Evolutionary conservation across 768 basidiomycete species (phyloP), one percentile per base, ranked within the genome.

Genomic region (Tulasnella sp.): DNA sequence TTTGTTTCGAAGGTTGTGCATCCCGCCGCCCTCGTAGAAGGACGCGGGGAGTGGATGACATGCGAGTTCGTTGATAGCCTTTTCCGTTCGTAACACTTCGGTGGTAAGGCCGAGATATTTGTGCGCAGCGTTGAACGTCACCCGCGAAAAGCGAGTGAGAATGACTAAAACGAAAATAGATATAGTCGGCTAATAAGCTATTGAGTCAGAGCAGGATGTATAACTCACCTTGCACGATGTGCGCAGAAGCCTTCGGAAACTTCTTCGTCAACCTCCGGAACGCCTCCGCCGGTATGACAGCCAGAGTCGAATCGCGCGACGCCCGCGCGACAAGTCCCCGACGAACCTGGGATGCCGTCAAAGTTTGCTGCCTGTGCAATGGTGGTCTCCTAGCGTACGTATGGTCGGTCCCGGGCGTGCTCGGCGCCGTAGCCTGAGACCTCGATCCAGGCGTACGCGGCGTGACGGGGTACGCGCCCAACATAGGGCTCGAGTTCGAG

Each of bases 261-360:
- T 96, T 95, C 81, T 95, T 93, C 2, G 96, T 98, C 44, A 99
- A 82, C 66, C 95, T 85, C 71, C 90, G 85, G 81, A 99, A 99
- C 4, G 96, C 97, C 79, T 98, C 95, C 1, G 97, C 96, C 32
- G 97, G 97, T 71, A 99, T 98, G 11, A 99, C 96, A n/a, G 96
- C 97, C 22, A 99, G 82, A 1, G 97, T 98, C 5, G 92, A 92
- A 77, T 99, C 97, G 69, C 92, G 91, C 5, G 90, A 90, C 7
- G 97, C 97, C 41, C 96, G 85, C n/a, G 95, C 95, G 26, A 98
- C 88, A 5, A 91, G 88, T 5, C 91, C 91, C 76, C 88, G 47
- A 19, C 47, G 47, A 12, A 72, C 39, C 14, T 40, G 67, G 19
- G 67, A 26, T 5, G n/a, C 47, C 47, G 47, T 36, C 35, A 65